Evolutionary conservation across 1,284 basidiomycete genomes (phyloP), one percentile per base, ranked within the genome.

Genomic region (Leccinum pachyderme): DNA sequence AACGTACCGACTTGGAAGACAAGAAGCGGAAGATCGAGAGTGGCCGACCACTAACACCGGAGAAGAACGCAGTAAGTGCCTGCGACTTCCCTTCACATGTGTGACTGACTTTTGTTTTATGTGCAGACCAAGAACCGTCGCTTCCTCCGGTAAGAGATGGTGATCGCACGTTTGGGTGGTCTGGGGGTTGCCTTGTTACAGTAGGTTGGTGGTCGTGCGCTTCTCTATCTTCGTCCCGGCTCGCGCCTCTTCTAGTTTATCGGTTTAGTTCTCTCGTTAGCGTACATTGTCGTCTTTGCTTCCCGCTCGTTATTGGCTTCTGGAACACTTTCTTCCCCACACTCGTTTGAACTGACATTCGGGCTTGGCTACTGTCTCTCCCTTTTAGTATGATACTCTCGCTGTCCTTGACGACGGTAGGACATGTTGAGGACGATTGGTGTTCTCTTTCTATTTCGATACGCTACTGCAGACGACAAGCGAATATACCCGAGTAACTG

Each of bases 11-110:
- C 69, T 81, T 99, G 65, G 96, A 99, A 76, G 96, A 98, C 73
- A 97, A 98, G 89, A 98, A 98, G 86, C 82, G 93, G 75, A 87
- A 91, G 70, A 84, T 98, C 72, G 96, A 98, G 79, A 91, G 86
- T 65, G 95, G 95, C 47, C 82, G 95, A 65, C 93, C 95, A 59
- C 78, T 96, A 71, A 98, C 95, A 47, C 96, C 95, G 33, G 95
- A 98, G 77, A 96, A 96, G 83, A 76, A 79, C 59, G 81, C 81
- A 64, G 88, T 90, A 66, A 72, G 84, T 76, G 2, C 33, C 47
- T 52, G 52, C 41, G 39, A 55, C 22, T 33, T 59, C 5, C 39
- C 41, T 55, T 51, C 48, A 28, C 31, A 33, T 56, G n/a, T 37
- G 35, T 49, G 31, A 13, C 43, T 61, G 33, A 60, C 44, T 27